These are phyloP conservation scores for Angomonas desouzai DNA, from an alignment of 208 protist genomes.

Conservation along the genomic window DNA sequence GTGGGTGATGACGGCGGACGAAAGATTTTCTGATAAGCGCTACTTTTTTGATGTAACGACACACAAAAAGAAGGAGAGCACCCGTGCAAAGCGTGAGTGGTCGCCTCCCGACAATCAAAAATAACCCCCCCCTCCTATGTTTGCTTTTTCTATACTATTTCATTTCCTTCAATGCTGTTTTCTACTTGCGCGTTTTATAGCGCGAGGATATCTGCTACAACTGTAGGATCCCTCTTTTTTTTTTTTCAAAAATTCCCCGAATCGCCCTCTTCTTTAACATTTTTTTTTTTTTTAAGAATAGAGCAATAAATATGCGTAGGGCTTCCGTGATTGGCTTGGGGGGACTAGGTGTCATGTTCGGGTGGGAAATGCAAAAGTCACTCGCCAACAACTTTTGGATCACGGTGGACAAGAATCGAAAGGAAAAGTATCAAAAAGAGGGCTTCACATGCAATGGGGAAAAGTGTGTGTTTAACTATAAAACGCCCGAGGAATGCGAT, in stretches of 20 bases:
- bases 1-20: constrained; percentile 56
- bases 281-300: too few relatives aligned
- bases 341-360: constrained; percentile 16
- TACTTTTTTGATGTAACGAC: constrained; percentile 46
- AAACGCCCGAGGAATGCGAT: constrained; percentile 12
- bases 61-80: constrained; percentile 37
- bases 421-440: constrained; percentile 3
- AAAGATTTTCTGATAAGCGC: constrained; percentile 25
- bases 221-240: too few relatives aligned
- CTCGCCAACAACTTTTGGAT: constrained; percentile 14
- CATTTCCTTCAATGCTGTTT: too few relatives aligned
- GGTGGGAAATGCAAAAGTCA: constrained; percentile 10
- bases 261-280: not conserved
- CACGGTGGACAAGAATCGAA: constrained; percentile 12
- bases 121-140: not conserved
- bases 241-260: too few relatives aligned
- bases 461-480: constrained; percentile 12
- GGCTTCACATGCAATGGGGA: constrained; percentile 14
- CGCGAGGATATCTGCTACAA: too few relatives aligned
- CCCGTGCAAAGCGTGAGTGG: constrained; percentile 28
- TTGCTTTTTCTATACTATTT: not conserved
- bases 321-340: constrained; percentile 14
- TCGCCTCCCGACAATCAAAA: not conserved
- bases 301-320: too few relatives aligned
- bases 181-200: too few relatives aligned